Percentiles rank a stretch among this genome's conserved stretches.
Evolutionary conservation across 768 basidiomycete species (phyloP).

Genomic region (Lactarius hengduanensis): DNA sequence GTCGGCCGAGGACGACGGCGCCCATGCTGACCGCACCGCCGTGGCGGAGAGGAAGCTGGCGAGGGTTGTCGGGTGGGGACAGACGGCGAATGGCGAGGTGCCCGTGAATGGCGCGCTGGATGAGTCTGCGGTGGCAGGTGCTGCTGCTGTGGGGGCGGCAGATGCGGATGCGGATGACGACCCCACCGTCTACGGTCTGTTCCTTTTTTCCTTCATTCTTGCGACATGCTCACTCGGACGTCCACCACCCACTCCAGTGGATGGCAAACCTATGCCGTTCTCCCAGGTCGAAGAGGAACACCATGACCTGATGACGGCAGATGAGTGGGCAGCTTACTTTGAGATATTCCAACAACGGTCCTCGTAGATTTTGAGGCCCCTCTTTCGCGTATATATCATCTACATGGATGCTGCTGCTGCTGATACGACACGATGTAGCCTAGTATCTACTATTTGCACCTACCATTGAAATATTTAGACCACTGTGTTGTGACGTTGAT

Average conservation of each 20-base stretch:
- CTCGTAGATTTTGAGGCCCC: slow-evolving; percentile 5
- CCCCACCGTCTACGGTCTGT: slow-evolving; percentile 66
- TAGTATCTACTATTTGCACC: slow-evolving; percentile 7
- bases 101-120: slow-evolving; percentile 29
- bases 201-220: background rate
- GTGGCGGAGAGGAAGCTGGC: slow-evolving; percentile 27
- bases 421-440: slow-evolving; percentile 1
- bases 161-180: slow-evolving; percentile 43
- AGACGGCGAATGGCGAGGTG: slow-evolving; percentile 33
- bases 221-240: slow-evolving; percentile 15
- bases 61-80: slow-evolving; percentile 20
- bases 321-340: slow-evolving; percentile 85
- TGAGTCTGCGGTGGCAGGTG: background rate
- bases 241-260: slow-evolving; percentile 49
- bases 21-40: slow-evolving; percentile 30
- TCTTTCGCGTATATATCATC: background rate
- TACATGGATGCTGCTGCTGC: background rate
- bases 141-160: background rate
- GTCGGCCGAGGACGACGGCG: slow-evolving; percentile 47
- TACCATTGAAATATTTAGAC: background rate
- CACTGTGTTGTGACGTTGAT: background rate
- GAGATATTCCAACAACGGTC: slow-evolving; percentile 57
- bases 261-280: slow-evolving; percentile 68
- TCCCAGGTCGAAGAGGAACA: slow-evolving; percentile 89
- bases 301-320: slow-evolving; percentile 89